Base-by-base conservation (phyloP, 2,329 filamentous ascomycete genomes). In the Paraphaeosphaeria minitans region DNA sequence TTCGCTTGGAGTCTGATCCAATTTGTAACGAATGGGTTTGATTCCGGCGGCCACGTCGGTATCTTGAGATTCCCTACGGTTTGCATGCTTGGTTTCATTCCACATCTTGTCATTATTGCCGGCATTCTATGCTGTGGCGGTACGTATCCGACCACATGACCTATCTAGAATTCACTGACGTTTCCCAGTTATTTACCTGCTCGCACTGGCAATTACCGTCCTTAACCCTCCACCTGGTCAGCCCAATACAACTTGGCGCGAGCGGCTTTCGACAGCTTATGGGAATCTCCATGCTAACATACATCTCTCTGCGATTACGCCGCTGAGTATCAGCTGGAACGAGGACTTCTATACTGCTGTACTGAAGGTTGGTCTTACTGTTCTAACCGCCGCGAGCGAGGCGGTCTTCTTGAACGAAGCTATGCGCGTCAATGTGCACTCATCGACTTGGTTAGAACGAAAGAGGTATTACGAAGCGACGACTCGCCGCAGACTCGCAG, bases 271-370 rank as follows among this genome's bases (percentile, higher is more conserved):
- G 1, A 82, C 85, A 51, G 93, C 94, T 0, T 92, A 96, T 70
- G 86, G 86, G 50, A 98, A 98, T 66, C 89, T 98, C 83, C 93
- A 97, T 77, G 93, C 93, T 2, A 95, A 95, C 59, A 87, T 94
- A 3, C 93, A 95, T 13, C 83, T 97, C 22, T 90, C 90, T 1
- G 89, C 78, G 9, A 78, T 77, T 8, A 79, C 80, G 0, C 77
- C 90, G 41, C 86, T 97, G 39, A 87, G 89, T 13, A 86, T 98
- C 55, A 91, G 89, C 45, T 88, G 90, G 81, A 88, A 92, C 56
- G 96, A 98, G 82, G 95, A 99, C 74, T 97, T 98, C 72, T 99
- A 98, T 74, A 96, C 93, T 0, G 91, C 92, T 0, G 81, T 98
- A 4, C 83, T 98, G 3, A 89, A 93, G 59, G 87, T 92, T 37